Evolutionary conservation across 1,284 basidiomycete genomes (phyloP).

Genomic region (Hypsizygus ulmarius): DNA sequence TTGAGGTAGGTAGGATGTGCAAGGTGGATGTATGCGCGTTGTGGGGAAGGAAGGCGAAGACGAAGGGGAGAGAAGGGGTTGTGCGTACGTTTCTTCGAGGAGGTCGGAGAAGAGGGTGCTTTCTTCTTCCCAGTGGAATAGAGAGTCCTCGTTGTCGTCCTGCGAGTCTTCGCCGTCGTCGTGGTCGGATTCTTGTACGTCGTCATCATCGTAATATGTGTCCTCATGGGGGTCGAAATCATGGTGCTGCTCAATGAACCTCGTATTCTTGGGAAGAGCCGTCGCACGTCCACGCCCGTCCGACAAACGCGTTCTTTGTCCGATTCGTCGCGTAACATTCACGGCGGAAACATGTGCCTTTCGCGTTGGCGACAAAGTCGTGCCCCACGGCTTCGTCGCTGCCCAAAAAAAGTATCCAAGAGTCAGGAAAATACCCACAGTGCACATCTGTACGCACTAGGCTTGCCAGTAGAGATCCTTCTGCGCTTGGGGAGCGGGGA

Average conservation of each 20-base stretch:
- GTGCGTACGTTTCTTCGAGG: conserved; percentile 43
- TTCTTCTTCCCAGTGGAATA: conserved; percentile 56
- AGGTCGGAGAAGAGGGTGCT: conserved; percentile 50
- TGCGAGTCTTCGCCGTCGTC: conserved; percentile 18
- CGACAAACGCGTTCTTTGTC: background rate
- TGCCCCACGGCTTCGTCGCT: conserved; percentile 10
- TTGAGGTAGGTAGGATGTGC: background rate
- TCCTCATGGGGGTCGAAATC: too few relatives aligned
- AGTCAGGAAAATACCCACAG: background rate
- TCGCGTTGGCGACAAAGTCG: background rate
- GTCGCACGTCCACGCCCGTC: background rate
- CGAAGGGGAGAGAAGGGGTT: too few relatives aligned
- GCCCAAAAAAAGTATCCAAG: conserved; percentile 3
- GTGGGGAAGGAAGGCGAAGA: too few relatives aligned
- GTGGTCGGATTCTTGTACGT: conserved; percentile 8
- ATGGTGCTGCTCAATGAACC: too few relatives aligned
- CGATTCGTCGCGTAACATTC: conserved; percentile 3
- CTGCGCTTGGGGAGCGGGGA: conserved; percentile 6
- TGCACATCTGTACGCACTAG: conserved; percentile 2
- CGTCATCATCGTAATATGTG: background rate
- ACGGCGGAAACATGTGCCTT: too few relatives aligned
- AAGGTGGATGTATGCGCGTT: conserved; percentile 19
- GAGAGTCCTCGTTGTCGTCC: conserved; percentile 28
- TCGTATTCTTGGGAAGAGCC: background rate
- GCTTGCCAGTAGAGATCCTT: conserved; percentile 5